Percentiles rank a stretch among this genome's conserved stretches.
Evolutionary conservation across 1,284 basidiomycete genomes (phyloP).

Genomic region (Cyathus olla): DNA sequence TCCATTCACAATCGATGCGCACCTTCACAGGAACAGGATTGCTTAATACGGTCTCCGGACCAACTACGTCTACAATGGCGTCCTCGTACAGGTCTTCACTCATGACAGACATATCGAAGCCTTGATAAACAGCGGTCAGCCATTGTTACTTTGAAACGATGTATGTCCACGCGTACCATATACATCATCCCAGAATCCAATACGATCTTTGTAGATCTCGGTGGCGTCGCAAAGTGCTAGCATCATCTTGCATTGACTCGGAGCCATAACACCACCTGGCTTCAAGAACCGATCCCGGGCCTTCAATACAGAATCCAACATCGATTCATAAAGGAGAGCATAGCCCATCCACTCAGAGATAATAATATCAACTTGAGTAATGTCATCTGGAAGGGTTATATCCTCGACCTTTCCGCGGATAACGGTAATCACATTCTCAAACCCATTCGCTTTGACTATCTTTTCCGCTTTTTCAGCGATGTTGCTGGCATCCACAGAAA

Average conservation of each 20-base stretch:
- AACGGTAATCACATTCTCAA: conserved; percentile 93
- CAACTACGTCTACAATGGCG: conserved; percentile 85
- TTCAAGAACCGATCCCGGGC: conserved; percentile 98
- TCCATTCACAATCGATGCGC: conserved; percentile 12
- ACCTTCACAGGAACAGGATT: conserved; percentile 80
- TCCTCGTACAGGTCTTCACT: conserved; percentile 77
- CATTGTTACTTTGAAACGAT: not conserved
- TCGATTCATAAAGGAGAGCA: conserved; percentile 97
- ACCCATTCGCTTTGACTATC: conserved; percentile 97
- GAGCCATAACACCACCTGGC: conserved; percentile 91
- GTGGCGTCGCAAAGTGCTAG: conserved; percentile 84
- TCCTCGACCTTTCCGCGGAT: conserved; percentile 99
- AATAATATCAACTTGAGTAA: conserved; percentile 96
- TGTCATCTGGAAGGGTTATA: conserved; percentile 81
- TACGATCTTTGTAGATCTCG: conserved; percentile 82
- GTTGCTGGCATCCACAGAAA: conserved; percentile 84
- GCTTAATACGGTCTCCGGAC: conserved; percentile 77
- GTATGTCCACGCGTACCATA: conserved; percentile 69
- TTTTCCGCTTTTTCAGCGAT: conserved; percentile 99
- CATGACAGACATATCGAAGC: conserved; percentile 90
- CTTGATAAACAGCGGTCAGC: no score
- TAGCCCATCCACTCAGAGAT: conserved; percentile 99
- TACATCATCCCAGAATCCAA: conserved; percentile 92
- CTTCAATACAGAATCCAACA: conserved; percentile 98
- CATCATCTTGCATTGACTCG: conserved; percentile 91